These are phyloP conservation scores for Harringtonia lauricola DNA, from an alignment of 2,329 filamentous ascomycete genomes.

Conservation along the genomic window DNA sequence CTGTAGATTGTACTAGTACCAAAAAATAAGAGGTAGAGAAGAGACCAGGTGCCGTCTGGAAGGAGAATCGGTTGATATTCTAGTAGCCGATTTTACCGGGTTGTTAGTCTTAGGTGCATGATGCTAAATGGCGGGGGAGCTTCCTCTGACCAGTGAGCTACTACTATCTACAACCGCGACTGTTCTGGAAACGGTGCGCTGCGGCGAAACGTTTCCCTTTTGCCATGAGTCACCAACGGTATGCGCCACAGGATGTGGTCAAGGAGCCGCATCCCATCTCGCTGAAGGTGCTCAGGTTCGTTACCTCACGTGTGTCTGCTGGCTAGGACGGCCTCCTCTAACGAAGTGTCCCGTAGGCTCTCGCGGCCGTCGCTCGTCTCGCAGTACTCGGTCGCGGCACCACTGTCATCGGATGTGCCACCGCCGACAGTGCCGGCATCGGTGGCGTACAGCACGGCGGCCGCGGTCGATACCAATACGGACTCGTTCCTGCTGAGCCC, in stretches of 20 bases:
- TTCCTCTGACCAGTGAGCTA: no score
- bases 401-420: conserved; percentile 26
- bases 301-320: background rate
- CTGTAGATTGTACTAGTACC: no score
- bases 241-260: conserved; percentile 42
- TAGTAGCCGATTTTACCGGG: no score
- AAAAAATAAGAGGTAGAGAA: no score
- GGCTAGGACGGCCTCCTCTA: no score
- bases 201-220: background rate
- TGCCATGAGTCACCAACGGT: conserved; percentile 47
- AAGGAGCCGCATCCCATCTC: conserved; percentile 74
- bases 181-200: no score
- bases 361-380: conserved; percentile 69
- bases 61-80: no score
- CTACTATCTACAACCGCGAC: no score
- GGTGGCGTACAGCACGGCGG: conserved; percentile 49
- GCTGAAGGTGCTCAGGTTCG: conserved; percentile 61
- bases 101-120: no score
- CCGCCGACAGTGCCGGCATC: conserved; percentile 51
- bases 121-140: no score
- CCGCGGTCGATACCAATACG: conserved; percentile 29
- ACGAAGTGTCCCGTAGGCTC: conserved; percentile 32
- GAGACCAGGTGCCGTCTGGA: no score
- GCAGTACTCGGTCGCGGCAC: conserved; percentile 51
- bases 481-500: conserved; percentile 48